Base-by-base conservation (phyloP, 139 green algal species). In the Micractinium conductrix region DNA sequence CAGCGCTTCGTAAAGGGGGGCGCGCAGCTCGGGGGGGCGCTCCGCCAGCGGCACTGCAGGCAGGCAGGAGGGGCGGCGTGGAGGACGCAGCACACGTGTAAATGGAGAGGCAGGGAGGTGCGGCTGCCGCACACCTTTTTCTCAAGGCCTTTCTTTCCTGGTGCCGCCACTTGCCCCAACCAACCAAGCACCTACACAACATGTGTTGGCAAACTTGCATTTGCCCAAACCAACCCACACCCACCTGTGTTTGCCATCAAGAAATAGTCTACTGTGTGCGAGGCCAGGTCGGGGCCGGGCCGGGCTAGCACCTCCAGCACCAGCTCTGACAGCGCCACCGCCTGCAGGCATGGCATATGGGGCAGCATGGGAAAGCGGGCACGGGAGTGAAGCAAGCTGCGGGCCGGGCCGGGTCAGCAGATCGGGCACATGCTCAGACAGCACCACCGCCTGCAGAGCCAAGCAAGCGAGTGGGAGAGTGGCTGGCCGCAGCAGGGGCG, bases 191-290 rank as follows among this genome's bases (percentile, higher is more conserved):
- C 48, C n/a, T n/a, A n/a, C n/a, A n/a, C n/a, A n/a, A n/a, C n/a
- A n/a, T n/a, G n/a, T n/a, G n/a, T n/a, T n/a, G n/a, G n/a, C n/a
- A n/a, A n/a, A n/a, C n/a, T 19, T 17, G 8, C 21, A 22, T 63
- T 19, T 28, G 55, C 62, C 63, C 37, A 16, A 9, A 10, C 68
- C 38, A 43, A 43, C 8, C 43, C 38, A 12, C 24, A 42, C 60
- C 24, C 45, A 85, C 80, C 80, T 2, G 86, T 90, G 86, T 96
- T 95, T 68, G 93, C 58, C 76, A 87, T 86, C 6, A 93, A 68
- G 40, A 96, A 91, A 86, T 90, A 96, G 42, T 96, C 93, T 1
- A 88, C 10, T 2, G 71, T 78, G 40, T 62, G 71, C 65, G 93
- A 84, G n/a, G 80, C 69, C 50, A 91, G 35, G 22, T n/a, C 75